These are phyloP conservation scores for Cryptococcus sp. DNA, from an alignment of 1,284 basidiomycete species.

Conservation along the genomic window DNA sequence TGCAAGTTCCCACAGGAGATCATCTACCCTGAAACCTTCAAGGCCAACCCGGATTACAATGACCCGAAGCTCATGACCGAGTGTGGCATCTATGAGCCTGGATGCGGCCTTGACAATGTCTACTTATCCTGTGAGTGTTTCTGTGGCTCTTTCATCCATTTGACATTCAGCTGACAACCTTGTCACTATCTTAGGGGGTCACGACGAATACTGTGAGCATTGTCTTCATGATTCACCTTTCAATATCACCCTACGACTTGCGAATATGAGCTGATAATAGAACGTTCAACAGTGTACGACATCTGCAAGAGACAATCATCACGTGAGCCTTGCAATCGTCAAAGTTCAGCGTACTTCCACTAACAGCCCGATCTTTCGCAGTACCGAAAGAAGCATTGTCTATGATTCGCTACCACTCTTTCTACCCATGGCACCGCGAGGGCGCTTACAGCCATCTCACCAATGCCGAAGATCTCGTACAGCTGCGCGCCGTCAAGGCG, in stretches of 20 bases:
- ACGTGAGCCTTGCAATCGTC: constrained; percentile 49
- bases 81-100: constrained; percentile 77
- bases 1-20: constrained; percentile 80
- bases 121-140: constrained; percentile 70
- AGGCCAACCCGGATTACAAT: constrained; percentile 70
- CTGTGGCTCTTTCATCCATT: too few relatives aligned
- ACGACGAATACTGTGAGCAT: constrained; percentile 63
- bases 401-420: constrained; percentile 93
- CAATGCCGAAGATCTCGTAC: constrained; percentile 59
- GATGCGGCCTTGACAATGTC: constrained; percentile 85
- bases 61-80: constrained; percentile 75
- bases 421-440: constrained; percentile 93
- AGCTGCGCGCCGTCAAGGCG: constrained; percentile 42
- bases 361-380: constrained; percentile 19
- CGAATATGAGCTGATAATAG: too few relatives aligned
- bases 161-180: too few relatives aligned
- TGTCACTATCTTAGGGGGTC: constrained; percentile 56
- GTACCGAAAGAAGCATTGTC: constrained; percentile 79
- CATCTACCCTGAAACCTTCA: constrained; percentile 83
- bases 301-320: constrained; percentile 42
- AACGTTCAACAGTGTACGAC: constrained; percentile 23
- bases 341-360: background rate
- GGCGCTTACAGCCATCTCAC: constrained; percentile 76
- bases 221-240: constrained; percentile 52
- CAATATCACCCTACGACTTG: constrained; percentile 17